A percentile compares a stretch with the other conserved stretches of the same genome.
phyloP scores from a whole-genome alignment of 192 early-diverging fungal genomes.

The Phlyctochytrium planicorne region DNA sequence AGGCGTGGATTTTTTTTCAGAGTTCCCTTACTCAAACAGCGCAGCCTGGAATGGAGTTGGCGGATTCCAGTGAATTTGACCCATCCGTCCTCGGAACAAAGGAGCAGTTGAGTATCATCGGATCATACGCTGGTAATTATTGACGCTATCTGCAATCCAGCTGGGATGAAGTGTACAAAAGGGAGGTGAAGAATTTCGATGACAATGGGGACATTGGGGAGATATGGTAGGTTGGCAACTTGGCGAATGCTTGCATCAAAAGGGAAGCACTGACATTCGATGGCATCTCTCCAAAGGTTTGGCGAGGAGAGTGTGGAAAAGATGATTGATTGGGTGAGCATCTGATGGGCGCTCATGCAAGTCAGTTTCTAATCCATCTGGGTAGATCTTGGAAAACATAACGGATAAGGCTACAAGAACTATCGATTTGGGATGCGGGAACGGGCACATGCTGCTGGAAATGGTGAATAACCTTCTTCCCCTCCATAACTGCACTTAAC shows the following conservation, averaged over 20 bases:
- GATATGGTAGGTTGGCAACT: constrained; percentile 61
- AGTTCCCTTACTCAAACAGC: no score
- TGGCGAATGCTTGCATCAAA: neutral
- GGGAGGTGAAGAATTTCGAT: constrained; percentile 77
- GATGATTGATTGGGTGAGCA: constrained; percentile 84
- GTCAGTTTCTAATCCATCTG: neutral
- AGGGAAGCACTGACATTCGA: no score
- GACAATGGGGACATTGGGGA: constrained; percentile 88
- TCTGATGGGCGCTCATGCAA: neutral
- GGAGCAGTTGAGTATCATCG: constrained; percentile 7
- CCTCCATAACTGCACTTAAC: neutral
- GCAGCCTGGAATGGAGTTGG: no score
- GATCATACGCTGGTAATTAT: neutral
- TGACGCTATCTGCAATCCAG: neutral
- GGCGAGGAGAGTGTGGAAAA: constrained; percentile 80
- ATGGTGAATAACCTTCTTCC: constrained; percentile 32
- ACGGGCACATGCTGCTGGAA: constrained; percentile 83
- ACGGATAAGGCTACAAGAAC: constrained; percentile 41
- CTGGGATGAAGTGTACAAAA: constrained; percentile 84
- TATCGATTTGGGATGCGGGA: constrained; percentile 90
- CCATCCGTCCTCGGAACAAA: neutral
- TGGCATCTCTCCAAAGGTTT: constrained; percentile 60
- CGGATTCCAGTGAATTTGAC: neutral
- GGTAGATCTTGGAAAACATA: constrained; percentile 28
- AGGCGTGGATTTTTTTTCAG: no score